Evolutionary conservation across 2,329 filamentous ascomycete genomes (phyloP).

Genomic region (Zymoseptoria tritici): DNA sequence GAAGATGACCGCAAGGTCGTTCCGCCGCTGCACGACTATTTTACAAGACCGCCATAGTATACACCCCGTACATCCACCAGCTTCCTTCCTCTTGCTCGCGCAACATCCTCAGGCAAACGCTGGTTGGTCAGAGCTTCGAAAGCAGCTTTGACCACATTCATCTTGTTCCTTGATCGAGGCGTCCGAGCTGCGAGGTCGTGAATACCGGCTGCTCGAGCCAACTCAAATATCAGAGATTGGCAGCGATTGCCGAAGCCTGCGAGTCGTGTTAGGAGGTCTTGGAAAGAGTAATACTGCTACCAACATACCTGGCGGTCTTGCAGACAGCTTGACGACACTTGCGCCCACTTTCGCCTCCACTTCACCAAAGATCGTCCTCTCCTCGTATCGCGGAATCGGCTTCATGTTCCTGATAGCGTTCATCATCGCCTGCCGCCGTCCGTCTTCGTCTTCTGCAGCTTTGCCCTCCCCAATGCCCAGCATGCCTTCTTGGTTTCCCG

Average conservation of each 20-base stretch:
- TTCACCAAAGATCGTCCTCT: conserved; percentile 82
- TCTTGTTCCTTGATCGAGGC: conserved; percentile 80
- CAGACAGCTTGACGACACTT: conserved; percentile 72
- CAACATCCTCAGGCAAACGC: conserved; percentile 80
- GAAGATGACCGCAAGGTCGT: background rate
- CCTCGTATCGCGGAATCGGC: conserved; percentile 85
- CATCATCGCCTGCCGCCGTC: conserved; percentile 64
- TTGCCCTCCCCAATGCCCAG: conserved; percentile 88
- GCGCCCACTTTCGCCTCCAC: conserved; percentile 78
- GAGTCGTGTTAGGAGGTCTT: conserved; percentile 2
- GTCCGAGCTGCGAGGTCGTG: conserved; percentile 78
- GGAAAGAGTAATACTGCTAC: background rate
- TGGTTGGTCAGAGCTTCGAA: conserved; percentile 77
- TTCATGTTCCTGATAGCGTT: conserved; percentile 85
- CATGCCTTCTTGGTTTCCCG: conserved; percentile 78
- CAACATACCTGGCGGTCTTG: conserved; percentile 75
- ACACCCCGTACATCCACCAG: conserved; percentile 93
- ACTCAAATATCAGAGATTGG: conserved; percentile 87
- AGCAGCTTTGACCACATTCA: conserved; percentile 95
- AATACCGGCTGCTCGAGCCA: conserved; percentile 81
- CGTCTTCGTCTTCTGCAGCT: conserved; percentile 63
- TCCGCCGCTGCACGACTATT: conserved; percentile 29
- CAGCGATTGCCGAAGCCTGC: conserved; percentile 89
- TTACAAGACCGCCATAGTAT: conserved; percentile 79
- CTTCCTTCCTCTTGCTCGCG: conserved; percentile 84